These are phyloP conservation scores for Hysterium pulicare DNA, from an alignment of 2,329 filamentous ascomycete species.

Conservation along the genomic window DNA sequence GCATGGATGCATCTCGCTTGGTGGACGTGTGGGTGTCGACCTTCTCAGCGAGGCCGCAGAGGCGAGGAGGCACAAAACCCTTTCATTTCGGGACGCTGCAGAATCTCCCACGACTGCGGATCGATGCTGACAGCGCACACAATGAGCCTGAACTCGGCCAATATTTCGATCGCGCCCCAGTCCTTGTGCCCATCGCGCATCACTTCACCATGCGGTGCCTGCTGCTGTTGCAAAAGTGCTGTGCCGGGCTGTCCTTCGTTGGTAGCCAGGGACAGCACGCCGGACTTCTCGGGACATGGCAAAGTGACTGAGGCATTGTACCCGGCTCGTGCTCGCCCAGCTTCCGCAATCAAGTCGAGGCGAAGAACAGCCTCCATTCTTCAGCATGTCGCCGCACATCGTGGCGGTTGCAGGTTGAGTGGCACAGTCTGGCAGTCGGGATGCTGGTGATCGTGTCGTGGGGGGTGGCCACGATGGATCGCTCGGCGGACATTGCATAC, in stretches of 20 bases:
- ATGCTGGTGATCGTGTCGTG: background rate
- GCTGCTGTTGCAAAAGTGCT: too few species aligned
- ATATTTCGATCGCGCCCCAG: slow-evolving; percentile 23
- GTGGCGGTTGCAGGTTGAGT: slow-evolving; percentile 29
- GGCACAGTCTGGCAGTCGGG: slow-evolving; percentile 29
- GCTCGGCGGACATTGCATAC: slow-evolving; percentile 21
- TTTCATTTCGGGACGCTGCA: slow-evolving; percentile 40
- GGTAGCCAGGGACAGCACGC: background rate
- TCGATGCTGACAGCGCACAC: slow-evolving; percentile 26
- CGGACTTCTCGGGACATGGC: background rate
- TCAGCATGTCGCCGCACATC: slow-evolving; percentile 16
- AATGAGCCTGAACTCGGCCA: slow-evolving; percentile 37
- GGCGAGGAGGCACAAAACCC: slow-evolving; percentile 32
- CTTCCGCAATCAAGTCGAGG: too few species aligned
- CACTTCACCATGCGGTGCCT: background rate
- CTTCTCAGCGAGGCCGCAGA: too few species aligned
- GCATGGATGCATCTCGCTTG: slow-evolving; percentile 26
- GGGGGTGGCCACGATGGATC: slow-evolving; percentile 22
- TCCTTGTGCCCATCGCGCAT: slow-evolving; percentile 8
- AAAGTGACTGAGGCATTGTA: background rate
- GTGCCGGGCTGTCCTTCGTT: background rate
- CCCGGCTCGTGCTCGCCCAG: too few species aligned
- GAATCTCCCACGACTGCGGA: slow-evolving; percentile 34
- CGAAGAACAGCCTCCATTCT: background rate
- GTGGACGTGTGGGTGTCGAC: slow-evolving; percentile 3